Conservation (phyloP, 108 stramenopile species). For the Fragilariopsis cylindrus region DNA sequence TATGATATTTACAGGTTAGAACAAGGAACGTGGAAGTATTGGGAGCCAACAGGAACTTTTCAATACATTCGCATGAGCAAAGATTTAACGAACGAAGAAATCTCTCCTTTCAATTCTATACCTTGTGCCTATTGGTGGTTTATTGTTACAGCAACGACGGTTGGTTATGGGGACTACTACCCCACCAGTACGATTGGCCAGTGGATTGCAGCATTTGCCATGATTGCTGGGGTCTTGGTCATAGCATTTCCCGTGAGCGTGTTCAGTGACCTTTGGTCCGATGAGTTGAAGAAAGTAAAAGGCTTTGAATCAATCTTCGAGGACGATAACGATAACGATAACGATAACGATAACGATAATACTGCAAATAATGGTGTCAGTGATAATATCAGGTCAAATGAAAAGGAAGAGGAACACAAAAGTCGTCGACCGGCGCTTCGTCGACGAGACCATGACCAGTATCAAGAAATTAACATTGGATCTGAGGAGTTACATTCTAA, state of each 20-base stretch:
- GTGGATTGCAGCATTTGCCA: constrained; percentile 52
- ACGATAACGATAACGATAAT: not conserved
- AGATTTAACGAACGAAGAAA: constrained; percentile 60
- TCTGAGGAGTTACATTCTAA: not conserved
- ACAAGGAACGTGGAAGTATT: constrained; percentile 68
- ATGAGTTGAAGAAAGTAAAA: constrained; percentile 53
- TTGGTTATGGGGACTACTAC: constrained; percentile 54
- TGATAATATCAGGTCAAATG: not conserved
- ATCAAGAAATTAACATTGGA: not conserved
- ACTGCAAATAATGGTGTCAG: not conserved
- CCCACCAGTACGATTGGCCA: constrained; percentile 55
- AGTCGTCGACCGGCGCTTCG: not conserved
- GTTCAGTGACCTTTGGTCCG: constrained; percentile 70
- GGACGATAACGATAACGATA: constrained; percentile 24
- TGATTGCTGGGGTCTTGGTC: constrained; percentile 68
- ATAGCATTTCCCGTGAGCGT: constrained; percentile 82
- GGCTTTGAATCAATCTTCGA: constrained; percentile 16
- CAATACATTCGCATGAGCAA: constrained; percentile 46
- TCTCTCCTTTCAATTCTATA: constrained; percentile 61
- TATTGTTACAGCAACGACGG: constrained; percentile 76
- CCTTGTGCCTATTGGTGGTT: constrained; percentile 71
- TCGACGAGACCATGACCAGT: not conserved
- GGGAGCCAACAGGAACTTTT: constrained; percentile 33
- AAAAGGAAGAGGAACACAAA: not conserved
- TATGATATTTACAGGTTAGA: constrained; percentile 38